Conservation (phyloP, 768 basidiomycete genomes). For the Chalciporus piperatus region DNA sequence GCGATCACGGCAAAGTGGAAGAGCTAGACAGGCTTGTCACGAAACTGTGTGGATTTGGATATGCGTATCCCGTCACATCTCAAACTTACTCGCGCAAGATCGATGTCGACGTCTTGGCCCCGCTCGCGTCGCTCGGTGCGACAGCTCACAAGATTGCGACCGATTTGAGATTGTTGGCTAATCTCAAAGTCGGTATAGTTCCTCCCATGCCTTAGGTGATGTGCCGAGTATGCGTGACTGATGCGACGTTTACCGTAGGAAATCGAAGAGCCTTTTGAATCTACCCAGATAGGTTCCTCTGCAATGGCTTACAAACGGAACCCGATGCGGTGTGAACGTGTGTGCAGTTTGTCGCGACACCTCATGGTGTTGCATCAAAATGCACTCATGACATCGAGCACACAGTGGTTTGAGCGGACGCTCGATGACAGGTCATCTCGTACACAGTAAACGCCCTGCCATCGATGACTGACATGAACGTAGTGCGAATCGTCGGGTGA, state of each 20-base stretch:
- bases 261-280: conserved; percentile 98
- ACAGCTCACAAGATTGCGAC: conserved; percentile 98
- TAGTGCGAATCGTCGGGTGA: conserved; percentile 95
- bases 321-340: conserved; percentile 97
- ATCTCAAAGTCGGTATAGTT: conserved; percentile 64
- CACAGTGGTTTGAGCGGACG: conserved; percentile 99
- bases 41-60: conserved; percentile 85
- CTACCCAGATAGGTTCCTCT: conserved; percentile 95
- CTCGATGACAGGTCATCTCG: conserved; percentile 81
- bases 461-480: conserved; percentile 5
- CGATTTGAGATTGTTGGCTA: conserved; percentile 90
- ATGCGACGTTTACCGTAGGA: conserved; percentile 47
- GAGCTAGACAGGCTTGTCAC: conserved; percentile 87
- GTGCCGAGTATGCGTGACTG: not conserved
- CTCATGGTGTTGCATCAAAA: conserved; percentile 96
- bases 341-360: conserved; percentile 95
- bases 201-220: no score
- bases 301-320: conserved; percentile 99
- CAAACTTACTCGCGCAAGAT: conserved; percentile 99
- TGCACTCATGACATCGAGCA: conserved; percentile 88
- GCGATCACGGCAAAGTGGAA: conserved; percentile 94
- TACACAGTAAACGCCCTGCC: not conserved
- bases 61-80: conserved; percentile 96
- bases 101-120: conserved; percentile 88
- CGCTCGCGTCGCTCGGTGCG: conserved; percentile 86